Base-by-base conservation (phyloP, 1,284 basidiomycete genomes). In the Meira miltonrushii region DNA sequence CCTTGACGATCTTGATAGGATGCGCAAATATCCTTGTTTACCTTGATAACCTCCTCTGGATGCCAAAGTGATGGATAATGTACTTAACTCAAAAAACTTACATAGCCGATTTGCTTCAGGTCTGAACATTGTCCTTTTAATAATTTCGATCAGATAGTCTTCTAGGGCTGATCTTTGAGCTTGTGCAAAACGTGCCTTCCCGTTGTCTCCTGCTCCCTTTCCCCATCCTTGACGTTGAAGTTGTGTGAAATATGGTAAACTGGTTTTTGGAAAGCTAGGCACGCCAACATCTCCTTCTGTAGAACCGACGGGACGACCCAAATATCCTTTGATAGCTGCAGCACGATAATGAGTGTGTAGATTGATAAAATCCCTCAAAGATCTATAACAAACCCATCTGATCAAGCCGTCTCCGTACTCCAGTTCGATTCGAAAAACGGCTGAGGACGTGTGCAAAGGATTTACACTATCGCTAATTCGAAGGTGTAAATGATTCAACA, bases 381-480 rank as follows among this genome's bases (percentile, higher is more conserved):
- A 89, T 56, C 94, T 87, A 79, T 98, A 97, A 48, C 98, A 85
- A 37, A 96, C 92, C 94, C 95, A 98, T 33, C 64, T 60, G 59
- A 88, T 87, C 2, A 87, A 87, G n/a, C 91, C 90, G 67, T 95
- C 92, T 0, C 91, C 94, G 75, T 98, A 97, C 79, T 95, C 90
- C 79, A 93, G 94, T 79, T 95, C 92, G 68, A 95, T 92, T 17
- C 91, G 85, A 78, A 93, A 95, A 2, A 92, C 86, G 4, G 89
- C 85, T 72, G 89, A 90, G 55, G 85, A 82, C 37, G 85, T 84
- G 70, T 89, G 84, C 65, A 89, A 81, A 2, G 90, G 88, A 79
- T 93, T 86, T 53, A 94, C 78, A 65, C 88, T 89, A 79, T 93
- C 90, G 70, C 87, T 90, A 58, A 94, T 84, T 9, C 87, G 85